phyloP scores from a whole-genome alignment of 2,329 filamentous ascomycete genomes.

The Ophiostoma novo-ulmi region DNA sequence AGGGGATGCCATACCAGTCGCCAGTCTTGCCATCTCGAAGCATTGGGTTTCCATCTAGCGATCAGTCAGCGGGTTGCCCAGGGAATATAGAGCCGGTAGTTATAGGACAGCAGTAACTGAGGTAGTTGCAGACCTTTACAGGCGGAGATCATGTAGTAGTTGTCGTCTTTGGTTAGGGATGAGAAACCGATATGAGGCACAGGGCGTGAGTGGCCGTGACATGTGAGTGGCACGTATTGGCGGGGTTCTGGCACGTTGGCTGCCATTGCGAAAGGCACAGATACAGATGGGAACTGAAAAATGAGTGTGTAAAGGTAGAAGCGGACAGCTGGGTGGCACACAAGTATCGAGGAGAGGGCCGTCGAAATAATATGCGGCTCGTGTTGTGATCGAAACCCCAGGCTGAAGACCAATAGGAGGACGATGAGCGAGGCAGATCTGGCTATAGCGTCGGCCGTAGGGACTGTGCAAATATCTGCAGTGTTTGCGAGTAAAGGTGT shows the following conservation, averaged over 20 bases:
- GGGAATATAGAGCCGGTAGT: conserved; percentile 24
- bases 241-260: conserved; percentile 34
- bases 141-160: conserved; percentile 88
- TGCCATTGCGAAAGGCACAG: conserved; percentile 30
- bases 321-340: neutral
- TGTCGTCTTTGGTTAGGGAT: conserved; percentile 70
- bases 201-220: conserved; percentile 87
- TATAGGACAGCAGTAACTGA: neutral
- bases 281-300: neutral
- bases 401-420: neutral
- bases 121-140: conserved; percentile 63
- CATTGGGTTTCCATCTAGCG: conserved; percentile 91
- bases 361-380: neutral
- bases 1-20: conserved; percentile 61
- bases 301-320: neutral
- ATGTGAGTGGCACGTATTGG: conserved; percentile 80
- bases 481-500: neutral
- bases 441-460: neutral
- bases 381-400: neutral
- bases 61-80: conserved; percentile 21
- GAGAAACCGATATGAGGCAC: conserved; percentile 92
- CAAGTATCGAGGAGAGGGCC: neutral
- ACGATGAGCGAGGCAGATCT: neutral
- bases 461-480: neutral
- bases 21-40: conserved; percentile 92